phyloP scores from a whole-genome alignment of 176 grass and related monocot species.

The Panicum miliaceum region DNA sequence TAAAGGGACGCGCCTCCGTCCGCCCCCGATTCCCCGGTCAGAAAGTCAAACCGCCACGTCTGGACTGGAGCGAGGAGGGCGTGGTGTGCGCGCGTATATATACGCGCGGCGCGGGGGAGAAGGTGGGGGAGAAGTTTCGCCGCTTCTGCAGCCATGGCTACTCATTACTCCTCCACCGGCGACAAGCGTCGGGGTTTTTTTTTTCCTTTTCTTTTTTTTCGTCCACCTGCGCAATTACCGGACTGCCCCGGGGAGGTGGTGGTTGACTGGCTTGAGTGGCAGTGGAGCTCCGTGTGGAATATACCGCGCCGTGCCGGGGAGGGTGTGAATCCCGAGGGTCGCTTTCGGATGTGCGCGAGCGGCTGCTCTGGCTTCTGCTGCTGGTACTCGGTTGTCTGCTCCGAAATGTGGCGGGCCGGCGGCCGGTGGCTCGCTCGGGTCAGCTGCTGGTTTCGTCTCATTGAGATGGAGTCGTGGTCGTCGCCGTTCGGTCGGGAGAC shows the following conservation, averaged over 20 bases:
- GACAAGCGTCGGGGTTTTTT: neutral
- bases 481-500: neutral
- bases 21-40: neutral
- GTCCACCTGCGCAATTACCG: conserved; percentile 1
- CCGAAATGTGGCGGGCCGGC: neutral
- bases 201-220: no score
- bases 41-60: conserved; percentile 52
- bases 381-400: neutral
- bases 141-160: conserved; percentile 46
- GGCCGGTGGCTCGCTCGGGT: neutral
- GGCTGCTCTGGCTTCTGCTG: neutral
- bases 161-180: neutral
- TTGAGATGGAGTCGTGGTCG: no score
- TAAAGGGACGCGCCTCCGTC: neutral
- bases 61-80: conserved; percentile 9
- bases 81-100: conserved; percentile 7
- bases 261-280: neutral
- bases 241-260: neutral
- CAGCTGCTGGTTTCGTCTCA: neutral
- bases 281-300: neutral
- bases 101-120: neutral
- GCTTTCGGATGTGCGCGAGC: neutral
- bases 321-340: conserved; percentile 19
- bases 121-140: conserved; percentile 47
- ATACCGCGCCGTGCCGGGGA: conserved; percentile 18